Percentiles rank a stretch among this genome's conserved stretches.
phyloP scores from a whole-genome alignment of 495 filamentous ascomycete species.

The Hyaloscypha finlandica region DNA sequence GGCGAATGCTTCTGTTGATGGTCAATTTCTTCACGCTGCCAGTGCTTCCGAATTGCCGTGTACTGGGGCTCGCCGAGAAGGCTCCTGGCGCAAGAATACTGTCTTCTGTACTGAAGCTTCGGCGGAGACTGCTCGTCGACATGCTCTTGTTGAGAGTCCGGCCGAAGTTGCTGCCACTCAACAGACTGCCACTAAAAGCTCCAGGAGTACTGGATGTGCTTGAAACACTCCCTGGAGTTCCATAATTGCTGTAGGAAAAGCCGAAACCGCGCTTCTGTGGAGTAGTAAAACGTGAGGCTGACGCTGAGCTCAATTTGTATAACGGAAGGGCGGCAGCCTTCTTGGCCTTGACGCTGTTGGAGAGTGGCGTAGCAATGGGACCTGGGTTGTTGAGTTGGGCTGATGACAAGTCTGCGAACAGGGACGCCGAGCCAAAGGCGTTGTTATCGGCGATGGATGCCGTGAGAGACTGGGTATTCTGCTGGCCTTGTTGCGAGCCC shows the following conservation, averaged over 20 bases:
- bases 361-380: slow-evolving; percentile 86
- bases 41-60: slow-evolving; percentile 55
- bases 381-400: slow-evolving; percentile 69
- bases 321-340: slow-evolving; percentile 78
- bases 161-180: slow-evolving; percentile 62
- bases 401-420: slow-evolving; percentile 71
- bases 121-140: slow-evolving; percentile 64
- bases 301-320: slow-evolving; percentile 83
- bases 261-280: slow-evolving; percentile 77
- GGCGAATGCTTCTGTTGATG: slow-evolving; percentile 83
- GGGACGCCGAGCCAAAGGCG: slow-evolving; percentile 76
- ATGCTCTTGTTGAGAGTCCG: slow-evolving; percentile 61
- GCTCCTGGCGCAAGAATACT: slow-evolving; percentile 86
- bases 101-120: slow-evolving; percentile 57
- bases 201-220: slow-evolving; percentile 69
- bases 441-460: slow-evolving; percentile 74
- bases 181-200: slow-evolving; percentile 62
- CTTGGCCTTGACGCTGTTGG: slow-evolving; percentile 67
- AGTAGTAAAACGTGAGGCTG: slow-evolving; percentile 74
- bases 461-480: slow-evolving; percentile 58
- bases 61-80: slow-evolving; percentile 69
- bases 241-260: slow-evolving; percentile 87
- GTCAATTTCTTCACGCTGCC: slow-evolving; percentile 83
- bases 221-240: slow-evolving; percentile 71
- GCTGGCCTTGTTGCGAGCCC: slow-evolving; percentile 34